Evolutionary conservation across 2,329 filamentous ascomycete genomes (phyloP).

Genomic region (Triangularia setosa): DNA sequence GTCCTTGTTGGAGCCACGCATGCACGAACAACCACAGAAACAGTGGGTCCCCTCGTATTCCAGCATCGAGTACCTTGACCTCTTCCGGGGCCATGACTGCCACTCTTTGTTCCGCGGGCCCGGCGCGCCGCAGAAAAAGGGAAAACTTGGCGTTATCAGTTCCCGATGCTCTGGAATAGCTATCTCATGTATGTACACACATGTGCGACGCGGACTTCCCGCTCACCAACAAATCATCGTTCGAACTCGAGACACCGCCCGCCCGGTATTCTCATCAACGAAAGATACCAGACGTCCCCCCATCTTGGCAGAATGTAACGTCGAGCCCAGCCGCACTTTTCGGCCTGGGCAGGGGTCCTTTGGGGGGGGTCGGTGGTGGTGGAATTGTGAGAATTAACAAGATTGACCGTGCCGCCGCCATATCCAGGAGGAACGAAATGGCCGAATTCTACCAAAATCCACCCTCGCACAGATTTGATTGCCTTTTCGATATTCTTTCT

Average conservation of each 20-base stretch:
- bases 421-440: not conserved
- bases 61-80: not conserved
- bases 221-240: not conserved
- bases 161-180: slow-evolving; percentile 2
- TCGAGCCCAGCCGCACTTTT: slow-evolving; percentile 4
- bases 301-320: not conserved
- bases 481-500: not conserved
- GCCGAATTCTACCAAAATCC: not conserved
- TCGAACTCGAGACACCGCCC: not conserved
- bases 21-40: slow-evolving; percentile 7
- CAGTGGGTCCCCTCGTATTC: slow-evolving; percentile 20
- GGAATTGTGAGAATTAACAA: not conserved
- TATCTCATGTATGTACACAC: not conserved
- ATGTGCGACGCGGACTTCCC: not conserved
- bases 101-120: slow-evolving; percentile 4
- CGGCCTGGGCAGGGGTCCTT: not conserved
- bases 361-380: too few relatives aligned
- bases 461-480: not conserved
- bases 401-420: not conserved
- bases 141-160: slow-evolving; percentile 4
- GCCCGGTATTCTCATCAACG: not conserved
- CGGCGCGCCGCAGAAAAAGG: not conserved
- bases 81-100: slow-evolving; percentile 7
- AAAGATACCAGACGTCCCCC: not conserved
- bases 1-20: slow-evolving; percentile 20